Percentiles rank a stretch among this genome's conserved stretches.
Evolutionary conservation across 768 basidiomycete species (phyloP).

Genomic region (Lactarius vividus): DNA sequence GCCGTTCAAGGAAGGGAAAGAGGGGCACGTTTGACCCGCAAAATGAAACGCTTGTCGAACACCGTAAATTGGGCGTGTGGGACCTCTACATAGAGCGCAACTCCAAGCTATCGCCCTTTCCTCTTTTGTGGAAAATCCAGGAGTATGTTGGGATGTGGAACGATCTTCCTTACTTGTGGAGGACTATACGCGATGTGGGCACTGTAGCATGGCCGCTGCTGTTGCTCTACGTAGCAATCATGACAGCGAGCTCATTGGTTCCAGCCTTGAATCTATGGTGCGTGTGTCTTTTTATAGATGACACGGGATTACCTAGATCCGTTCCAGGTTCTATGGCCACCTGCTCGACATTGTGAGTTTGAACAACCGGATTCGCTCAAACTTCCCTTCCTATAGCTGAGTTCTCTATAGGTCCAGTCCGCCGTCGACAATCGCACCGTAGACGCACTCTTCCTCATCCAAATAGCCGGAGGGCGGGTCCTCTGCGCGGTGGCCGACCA

Average conservation of each 20-base stretch:
- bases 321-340: slow-evolving; percentile 20
- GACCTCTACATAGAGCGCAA: slow-evolving; percentile 66
- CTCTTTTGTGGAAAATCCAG: slow-evolving; percentile 47
- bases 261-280: slow-evolving; percentile 20
- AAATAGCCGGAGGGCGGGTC: slow-evolving; percentile 46
- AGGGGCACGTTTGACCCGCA: slow-evolving; percentile 3
- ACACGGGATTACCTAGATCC: neutral
- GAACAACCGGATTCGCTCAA: neutral
- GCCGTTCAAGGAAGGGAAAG: neutral
- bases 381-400: neutral
- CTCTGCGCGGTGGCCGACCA: slow-evolving; percentile 48
- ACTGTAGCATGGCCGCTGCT: slow-evolving; percentile 14
- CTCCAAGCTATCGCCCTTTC: slow-evolving; percentile 36
- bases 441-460: slow-evolving; percentile 19
- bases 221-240: slow-evolving; percentile 9
- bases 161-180: slow-evolving; percentile 62
- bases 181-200: slow-evolving; percentile 42
- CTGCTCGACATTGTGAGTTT: slow-evolving; percentile 30
- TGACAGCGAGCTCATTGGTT: neutral
- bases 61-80: slow-evolving; percentile 69
- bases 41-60: slow-evolving; percentile 41
- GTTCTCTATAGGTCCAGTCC: slow-evolving; percentile 14
- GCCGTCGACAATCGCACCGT: slow-evolving; percentile 24
- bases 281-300: neutral
- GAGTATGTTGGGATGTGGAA: slow-evolving; percentile 46